Base-by-base conservation (phyloP, 257 asterid genomes). In the Mentha longifolia region DNA sequence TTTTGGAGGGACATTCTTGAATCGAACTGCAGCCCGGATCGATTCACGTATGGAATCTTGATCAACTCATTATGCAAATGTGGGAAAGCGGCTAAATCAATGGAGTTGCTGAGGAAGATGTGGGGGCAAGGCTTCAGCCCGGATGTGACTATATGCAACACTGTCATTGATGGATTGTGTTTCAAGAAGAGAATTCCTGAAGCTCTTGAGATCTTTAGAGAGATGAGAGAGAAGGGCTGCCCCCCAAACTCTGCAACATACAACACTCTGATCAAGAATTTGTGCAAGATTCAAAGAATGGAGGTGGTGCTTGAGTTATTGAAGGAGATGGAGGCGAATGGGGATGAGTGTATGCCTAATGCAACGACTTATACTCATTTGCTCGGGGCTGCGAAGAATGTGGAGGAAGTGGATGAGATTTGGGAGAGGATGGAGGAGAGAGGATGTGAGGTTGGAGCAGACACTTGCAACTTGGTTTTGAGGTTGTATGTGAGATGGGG, bases 131-230 rank as follows among this genome's bases (percentile, higher is more conserved):
- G 90, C 10, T 77, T 81, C 43, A 68, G n/a, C 2, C 93, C 96
- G 0, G 98, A 92, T 54, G 84, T 64, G 7, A 37, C 95, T 0
- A 85, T 90, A 22, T 92, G 98, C 81, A 92, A 90, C 76, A 79
- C 80, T 0, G 87, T 92, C 9, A 84, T 92, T 3, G 91, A 92
- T 41, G 97, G 97, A 22, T 67, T 92, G 76, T 90, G 98, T 79
- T 92, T 88, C 86, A 92, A 92, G 88, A 88, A 90, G 78, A 82
- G 92, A 67, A 85, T 92, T 4, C 97, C 97, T 0, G 96, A 90
- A 66, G 98, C 97, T 30, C 82, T 92, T 1, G 62, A 67, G 72
- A 85, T 92, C 22, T 80, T 88, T 5, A 19, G 19, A 0, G 89
- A 79, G 73, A 90, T 92, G 98, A 76, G 76, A 12, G 81, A 68